Conservation (phyloP, 129 eudicot genomes). For the Tanacetum coccineum region DNA sequence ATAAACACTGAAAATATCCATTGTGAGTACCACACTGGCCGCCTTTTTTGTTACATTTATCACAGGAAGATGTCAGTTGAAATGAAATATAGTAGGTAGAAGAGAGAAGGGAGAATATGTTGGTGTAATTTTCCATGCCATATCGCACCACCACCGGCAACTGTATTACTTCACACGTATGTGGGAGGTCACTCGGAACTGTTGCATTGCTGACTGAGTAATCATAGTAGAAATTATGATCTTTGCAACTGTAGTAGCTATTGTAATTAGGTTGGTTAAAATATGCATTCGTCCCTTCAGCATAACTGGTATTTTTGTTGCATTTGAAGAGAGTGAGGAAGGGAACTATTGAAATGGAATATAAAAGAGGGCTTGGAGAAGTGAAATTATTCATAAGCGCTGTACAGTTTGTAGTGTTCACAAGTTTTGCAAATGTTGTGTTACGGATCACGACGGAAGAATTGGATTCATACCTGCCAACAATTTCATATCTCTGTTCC, state of each 20-base stretch:
- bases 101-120: slow-evolving; percentile 16
- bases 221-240: slow-evolving; percentile 9
- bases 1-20: neutral
- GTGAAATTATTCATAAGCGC: slow-evolving; percentile 14
- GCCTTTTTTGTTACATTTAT: slow-evolving; percentile 3
- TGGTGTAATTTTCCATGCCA: neutral
- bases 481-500: too few relatives aligned
- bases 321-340: slow-evolving; percentile 35
- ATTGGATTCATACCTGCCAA: neutral
- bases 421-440: neutral
- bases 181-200: slow-evolving; percentile 16
- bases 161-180: neutral
- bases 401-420: slow-evolving; percentile 4
- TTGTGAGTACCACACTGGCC: slow-evolving; percentile 14
- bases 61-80: slow-evolving; percentile 17
- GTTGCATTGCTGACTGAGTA: too few relatives aligned
- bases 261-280: neutral
- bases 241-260: neutral
- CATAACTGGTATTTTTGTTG: neutral
- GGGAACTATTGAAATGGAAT: slow-evolving; percentile 11
- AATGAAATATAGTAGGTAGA: slow-evolving; percentile 1
- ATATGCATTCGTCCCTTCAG: neutral
- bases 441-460: neutral
- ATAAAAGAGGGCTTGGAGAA: slow-evolving; percentile 21
- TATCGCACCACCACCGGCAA: neutral